Conservation (phyloP, 106 monocot species). For the Apostasia ramifera region DNA sequence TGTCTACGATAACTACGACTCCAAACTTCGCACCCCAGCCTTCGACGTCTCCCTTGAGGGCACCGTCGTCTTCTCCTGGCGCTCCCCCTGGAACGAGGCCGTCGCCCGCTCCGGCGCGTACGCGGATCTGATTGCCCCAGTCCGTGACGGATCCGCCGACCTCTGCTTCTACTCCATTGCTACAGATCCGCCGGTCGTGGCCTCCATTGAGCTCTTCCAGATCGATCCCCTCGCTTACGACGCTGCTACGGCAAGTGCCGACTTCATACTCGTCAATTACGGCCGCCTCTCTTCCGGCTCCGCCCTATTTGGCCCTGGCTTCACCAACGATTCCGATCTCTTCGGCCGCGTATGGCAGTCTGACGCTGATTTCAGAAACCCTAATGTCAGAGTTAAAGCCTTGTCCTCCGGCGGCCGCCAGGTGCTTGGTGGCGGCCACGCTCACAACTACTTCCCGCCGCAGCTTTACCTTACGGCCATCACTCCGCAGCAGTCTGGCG, state of each 20-base stretch:
- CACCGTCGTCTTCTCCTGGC: constrained; percentile 79
- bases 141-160: constrained; percentile 38
- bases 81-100: constrained; percentile 74
- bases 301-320: constrained; percentile 55
- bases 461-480: constrained; percentile 50
- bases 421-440: constrained; percentile 36
- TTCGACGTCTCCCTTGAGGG: constrained; percentile 86
- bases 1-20: constrained; percentile 97
- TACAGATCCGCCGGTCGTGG: constrained; percentile 80
- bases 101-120: constrained; percentile 65
- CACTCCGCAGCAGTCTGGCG: constrained; percentile 26
- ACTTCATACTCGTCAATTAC: constrained; percentile 60
- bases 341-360: constrained; percentile 70
- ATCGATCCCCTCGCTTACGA: constrained; percentile 58
- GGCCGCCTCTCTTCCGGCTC: constrained; percentile 53
- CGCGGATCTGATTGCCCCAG: constrained; percentile 60
- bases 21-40: constrained; percentile 56
- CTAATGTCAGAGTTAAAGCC: constrained; percentile 25
- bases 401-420: constrained; percentile 40
- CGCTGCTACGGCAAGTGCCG: constrained; percentile 27
- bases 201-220: constrained; percentile 52
- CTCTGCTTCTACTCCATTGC: constrained; percentile 93
- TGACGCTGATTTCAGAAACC: constrained; percentile 38
- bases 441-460: constrained; percentile 58
- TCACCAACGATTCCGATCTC: constrained; percentile 42